These are phyloP conservation scores for Puccinia coronata DNA, from an alignment of 1,284 basidiomycete species.

Conservation along the genomic window DNA sequence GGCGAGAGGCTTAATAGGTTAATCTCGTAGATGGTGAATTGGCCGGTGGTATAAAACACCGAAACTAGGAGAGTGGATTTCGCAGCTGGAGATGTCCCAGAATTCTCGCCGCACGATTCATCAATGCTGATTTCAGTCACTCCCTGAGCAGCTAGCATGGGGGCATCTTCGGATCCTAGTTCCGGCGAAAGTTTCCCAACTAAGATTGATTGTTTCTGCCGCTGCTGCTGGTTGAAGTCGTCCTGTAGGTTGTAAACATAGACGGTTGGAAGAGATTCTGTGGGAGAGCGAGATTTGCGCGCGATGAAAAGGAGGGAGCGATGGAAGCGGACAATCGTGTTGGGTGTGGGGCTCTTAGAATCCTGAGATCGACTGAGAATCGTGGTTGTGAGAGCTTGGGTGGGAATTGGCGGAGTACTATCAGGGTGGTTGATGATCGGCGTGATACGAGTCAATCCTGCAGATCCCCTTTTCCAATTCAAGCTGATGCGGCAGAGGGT, in stretches of 20 bases:
- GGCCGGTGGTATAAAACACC: constrained; percentile 33
- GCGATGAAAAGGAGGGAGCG: constrained; percentile 25
- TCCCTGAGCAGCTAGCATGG: not conserved
- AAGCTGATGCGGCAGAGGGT: constrained; percentile 43
- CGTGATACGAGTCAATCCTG: constrained; percentile 31
- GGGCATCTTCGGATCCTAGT: not conserved
- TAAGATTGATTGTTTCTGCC: not conserved
- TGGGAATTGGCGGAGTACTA: not conserved
- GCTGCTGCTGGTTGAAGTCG: not conserved
- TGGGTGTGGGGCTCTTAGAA: not conserved
- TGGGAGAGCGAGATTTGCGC: not conserved
- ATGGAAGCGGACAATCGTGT: constrained; percentile 38
- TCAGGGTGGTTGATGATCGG: constrained; percentile 15
- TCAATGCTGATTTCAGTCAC: constrained; percentile 40
- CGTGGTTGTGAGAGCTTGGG: not conserved
- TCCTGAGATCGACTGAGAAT: constrained; percentile 3
- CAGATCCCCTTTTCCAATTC: constrained; percentile 39
- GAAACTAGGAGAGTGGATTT: constrained; percentile 3
- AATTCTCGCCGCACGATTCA: constrained; percentile 7
- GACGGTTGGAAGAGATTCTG: not conserved
- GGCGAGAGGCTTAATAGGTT: not conserved
- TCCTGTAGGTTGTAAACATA: constrained; percentile 34
- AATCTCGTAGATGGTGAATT: constrained; percentile 21
- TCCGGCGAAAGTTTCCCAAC: constrained; percentile 18
- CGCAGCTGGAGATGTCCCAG: not conserved